Evolutionary conservation across 768 basidiomycete genomes (phyloP), one percentile per base, ranked within the genome.

Genomic region (Serpula lacrymans): DNA sequence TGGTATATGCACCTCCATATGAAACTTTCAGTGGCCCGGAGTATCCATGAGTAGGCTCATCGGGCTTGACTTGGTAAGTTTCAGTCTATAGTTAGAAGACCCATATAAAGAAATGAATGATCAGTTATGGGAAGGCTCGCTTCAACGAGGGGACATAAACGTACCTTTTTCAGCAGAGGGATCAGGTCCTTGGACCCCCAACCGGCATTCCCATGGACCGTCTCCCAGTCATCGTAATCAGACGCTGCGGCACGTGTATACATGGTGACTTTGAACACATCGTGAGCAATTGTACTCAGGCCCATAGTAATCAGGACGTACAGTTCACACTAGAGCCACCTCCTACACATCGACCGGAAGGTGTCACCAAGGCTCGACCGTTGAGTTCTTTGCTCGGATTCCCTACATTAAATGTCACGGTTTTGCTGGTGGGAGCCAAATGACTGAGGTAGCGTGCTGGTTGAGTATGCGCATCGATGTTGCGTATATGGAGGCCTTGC

Each of bases 21-120:
- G 61, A 60, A n/a, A 63, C 45, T 12, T 47, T 39, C 31, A 65
- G 38, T 1, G 62, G 64, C 3, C 64, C 64, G 0, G 52, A 48
- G 41, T 66, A 61, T 0, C 70, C 70, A 32, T 72, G 70, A 0
- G 59, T 60, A 2, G 55, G 35, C 28, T 46, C 42, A 26, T 39
- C 48, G 1, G 53, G 43, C 5, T 47, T 50, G 6, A 58, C 50
- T 10, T 64, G 48, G 40, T 67, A 70, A 0, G 64, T 65, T 44
- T 71, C 68, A 0, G 44, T 35, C 56, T 52, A n/a, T 12, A 16
- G 9, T 23, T 8, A 18, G 38, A 42, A 22, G 11, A 24, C 12
- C 12, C 10, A n/a, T 4, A 13, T 5, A 35, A 16, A 26, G 8
- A 9, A 1, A 20, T 39, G 13, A 5, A 46, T 1, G 43, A 58